Base-by-base conservation (phyloP, 2,329 filamentous ascomycete genomes). In the Rutstroemia sp. region DNA sequence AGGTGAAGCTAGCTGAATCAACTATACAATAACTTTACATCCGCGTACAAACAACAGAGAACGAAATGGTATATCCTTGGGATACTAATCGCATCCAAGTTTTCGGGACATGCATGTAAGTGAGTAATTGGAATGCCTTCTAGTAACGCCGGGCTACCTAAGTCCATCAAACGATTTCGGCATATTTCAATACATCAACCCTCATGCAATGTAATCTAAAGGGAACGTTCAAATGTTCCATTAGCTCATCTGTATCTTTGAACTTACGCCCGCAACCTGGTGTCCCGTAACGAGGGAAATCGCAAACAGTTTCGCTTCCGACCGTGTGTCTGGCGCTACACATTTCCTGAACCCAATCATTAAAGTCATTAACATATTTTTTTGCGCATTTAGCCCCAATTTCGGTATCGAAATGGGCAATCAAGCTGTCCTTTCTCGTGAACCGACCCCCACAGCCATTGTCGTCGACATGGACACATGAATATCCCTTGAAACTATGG, bases 301-400 rank as follows among this genome's bases (percentile, higher is more conserved):
- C 2, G 14, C 4, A 12, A 44, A 23, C 5, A 44, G 18, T 9
- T 0, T 12, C 8, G 1, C 3, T 12, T 44, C 41, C 21, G 4
- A 10, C 0, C 3, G 25, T 9, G 3, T 34, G 6, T 14, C 2
- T 1, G 5, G 2, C 2, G 2, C 12, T 14, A 0, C 7, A 8
- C 34, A 4, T 23, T 2, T n/a, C 5, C 4, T 2, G 0, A 0
- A 6, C 10, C 2, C 5, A 54, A 54, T 1, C 1, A 27, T 27
- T 27, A 27, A 7, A 27, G 7, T 1, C 2, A 8, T 5, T 2
- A 12, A 34, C 9, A 8, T 42, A 42, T 19, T 8, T 10, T 12
- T 42, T 5, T 18, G 19, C 39, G n/a, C 52, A 42, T 5, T 1
- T 7, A 2, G 8, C 9, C 2, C 18, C 45, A 7, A 12, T 18